Percentiles rank a stretch among this genome's conserved stretches.
phyloP scores from a whole-genome alignment of 768 basidiomycete species.

The Mycena rebaudengoi region DNA sequence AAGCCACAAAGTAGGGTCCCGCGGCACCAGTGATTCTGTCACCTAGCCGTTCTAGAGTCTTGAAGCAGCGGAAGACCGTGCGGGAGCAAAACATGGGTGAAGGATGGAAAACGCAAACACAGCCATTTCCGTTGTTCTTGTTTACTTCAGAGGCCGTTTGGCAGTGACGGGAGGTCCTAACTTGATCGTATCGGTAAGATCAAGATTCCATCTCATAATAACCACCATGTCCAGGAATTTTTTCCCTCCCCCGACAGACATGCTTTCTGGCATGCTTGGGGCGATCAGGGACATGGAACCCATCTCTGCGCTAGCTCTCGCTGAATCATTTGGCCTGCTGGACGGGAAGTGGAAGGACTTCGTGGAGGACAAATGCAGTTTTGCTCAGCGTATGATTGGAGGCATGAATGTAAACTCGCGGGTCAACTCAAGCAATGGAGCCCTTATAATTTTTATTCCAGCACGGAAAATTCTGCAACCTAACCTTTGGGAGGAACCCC shows the following conservation, averaged over 20 bases:
- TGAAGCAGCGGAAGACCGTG: conserved; percentile 61
- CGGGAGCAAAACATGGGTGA: conserved; percentile 53
- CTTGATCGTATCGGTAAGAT: too few relatives aligned
- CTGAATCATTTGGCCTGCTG: conserved; percentile 17
- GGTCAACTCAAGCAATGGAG: too few relatives aligned
- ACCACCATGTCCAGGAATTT: too few relatives aligned
- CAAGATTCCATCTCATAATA: too few relatives aligned
- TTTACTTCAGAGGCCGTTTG: background rate
- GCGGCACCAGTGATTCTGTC: conserved; percentile 89
- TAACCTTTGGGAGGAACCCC: conserved; percentile 16
- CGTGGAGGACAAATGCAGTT: conserved; percentile 8
- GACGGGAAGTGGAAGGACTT: conserved; percentile 24
- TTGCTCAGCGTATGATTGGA: conserved; percentile 7
- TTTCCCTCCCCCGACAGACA: conserved; percentile 18
- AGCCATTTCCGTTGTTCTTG: background rate
- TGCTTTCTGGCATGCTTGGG: conserved; percentile 7
- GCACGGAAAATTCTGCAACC: conserved; percentile 17
- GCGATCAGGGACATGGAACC: background rate
- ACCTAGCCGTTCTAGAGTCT: conserved; percentile 72
- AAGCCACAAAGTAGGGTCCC: conserved; percentile 86
- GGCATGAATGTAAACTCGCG: conserved; percentile 12
- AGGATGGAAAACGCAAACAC: too few relatives aligned
- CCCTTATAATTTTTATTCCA: background rate
- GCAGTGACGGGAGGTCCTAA: background rate
- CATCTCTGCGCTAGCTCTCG: background rate